phyloP scores from a whole-genome alignment of 805 yeast genomes.

The Brettanomyces custersianus region DNA sequence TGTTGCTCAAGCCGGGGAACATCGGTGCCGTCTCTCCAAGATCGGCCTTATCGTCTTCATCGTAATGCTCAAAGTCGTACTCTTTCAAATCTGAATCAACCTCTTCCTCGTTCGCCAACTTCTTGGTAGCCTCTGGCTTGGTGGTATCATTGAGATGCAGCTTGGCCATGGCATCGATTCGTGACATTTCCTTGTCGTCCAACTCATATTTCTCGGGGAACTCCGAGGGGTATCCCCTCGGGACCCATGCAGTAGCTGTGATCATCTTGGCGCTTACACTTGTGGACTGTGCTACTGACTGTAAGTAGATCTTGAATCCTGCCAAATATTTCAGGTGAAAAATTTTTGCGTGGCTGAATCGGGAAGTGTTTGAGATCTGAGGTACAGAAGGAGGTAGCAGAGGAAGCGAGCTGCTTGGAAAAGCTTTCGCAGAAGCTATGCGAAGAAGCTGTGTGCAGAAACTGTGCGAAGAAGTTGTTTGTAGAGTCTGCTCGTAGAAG shows the following conservation, averaged over 20 bases:
- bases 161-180: slow-evolving; percentile 80
- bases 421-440: too few relatives aligned
- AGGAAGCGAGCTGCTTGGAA: too few relatives aligned
- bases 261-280: slow-evolving; percentile 43
- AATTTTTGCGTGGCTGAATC: too few relatives aligned
- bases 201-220: slow-evolving; percentile 84
- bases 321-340: too few relatives aligned
- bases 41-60: slow-evolving; percentile 46
- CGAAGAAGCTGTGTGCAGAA: too few relatives aligned
- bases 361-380: too few relatives aligned
- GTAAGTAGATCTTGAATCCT: too few relatives aligned
- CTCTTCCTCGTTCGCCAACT: slow-evolving; percentile 45
- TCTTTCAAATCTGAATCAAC: slow-evolving; percentile 82
- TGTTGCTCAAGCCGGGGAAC: slow-evolving; percentile 61
- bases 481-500: too few relatives aligned
- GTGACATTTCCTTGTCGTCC: slow-evolving; percentile 85
- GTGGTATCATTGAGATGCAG: slow-evolving; percentile 72
- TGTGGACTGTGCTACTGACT: neutral
- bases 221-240: slow-evolving; percentile 90
- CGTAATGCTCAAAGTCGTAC: slow-evolving; percentile 79
- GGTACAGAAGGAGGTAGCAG: too few relatives aligned
- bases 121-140: slow-evolving; percentile 16
- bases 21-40: slow-evolving; percentile 49
- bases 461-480: too few relatives aligned
- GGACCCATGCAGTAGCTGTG: slow-evolving; percentile 92